Conservation (phyloP, 208 protist species). For the Trichomonas gallinae region DNA sequence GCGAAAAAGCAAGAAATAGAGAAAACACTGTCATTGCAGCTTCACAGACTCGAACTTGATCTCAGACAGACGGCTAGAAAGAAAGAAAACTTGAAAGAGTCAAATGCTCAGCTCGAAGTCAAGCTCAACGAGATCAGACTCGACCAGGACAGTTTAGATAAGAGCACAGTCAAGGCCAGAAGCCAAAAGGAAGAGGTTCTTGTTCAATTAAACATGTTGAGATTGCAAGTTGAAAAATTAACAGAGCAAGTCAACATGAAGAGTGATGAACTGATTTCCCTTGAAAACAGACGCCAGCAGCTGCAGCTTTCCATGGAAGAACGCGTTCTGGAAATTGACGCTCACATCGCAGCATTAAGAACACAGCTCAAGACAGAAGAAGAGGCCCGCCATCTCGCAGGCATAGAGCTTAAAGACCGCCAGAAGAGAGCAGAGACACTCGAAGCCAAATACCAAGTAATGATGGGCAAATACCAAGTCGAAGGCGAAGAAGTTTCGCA, state of each 20-base stretch:
- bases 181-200: background rate
- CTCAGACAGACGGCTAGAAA: background rate
- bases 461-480: slow-evolving; percentile 21
- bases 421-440: background rate
- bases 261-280: slow-evolving; percentile 8
- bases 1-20: background rate
- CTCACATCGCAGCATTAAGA: background rate
- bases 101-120: background rate
- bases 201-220: background rate
- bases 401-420: background rate
- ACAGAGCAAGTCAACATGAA: slow-evolving; percentile 1
- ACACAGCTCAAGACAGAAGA: slow-evolving; percentile 7
- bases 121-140: background rate
- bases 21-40: background rate
- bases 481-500: slow-evolving; percentile 14
- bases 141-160: background rate
- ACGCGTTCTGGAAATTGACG: background rate
- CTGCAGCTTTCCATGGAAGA: background rate
- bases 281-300: background rate
- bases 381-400: background rate
- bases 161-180: background rate
- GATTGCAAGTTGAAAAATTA: slow-evolving; percentile 3
- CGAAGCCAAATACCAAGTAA: background rate
- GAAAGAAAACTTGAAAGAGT: background rate
- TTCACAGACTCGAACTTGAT: background rate